Conservation (phyloP, 805 yeast species). For the Maudiozyma bulderi region DNA sequence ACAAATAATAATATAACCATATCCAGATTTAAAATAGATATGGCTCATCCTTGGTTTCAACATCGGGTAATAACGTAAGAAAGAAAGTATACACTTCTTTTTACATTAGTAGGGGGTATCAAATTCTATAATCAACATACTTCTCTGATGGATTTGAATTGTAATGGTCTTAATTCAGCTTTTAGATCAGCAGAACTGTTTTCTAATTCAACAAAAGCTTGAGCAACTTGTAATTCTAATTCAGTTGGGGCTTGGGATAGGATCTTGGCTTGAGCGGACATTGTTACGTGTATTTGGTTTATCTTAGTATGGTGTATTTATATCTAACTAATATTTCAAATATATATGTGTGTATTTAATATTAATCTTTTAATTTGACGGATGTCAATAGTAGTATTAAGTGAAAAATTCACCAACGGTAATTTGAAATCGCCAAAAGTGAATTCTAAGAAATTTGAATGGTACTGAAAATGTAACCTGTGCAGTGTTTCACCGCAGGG, state of each 20-base stretch:
- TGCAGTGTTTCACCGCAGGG: no score
- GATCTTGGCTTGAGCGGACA: conserved; percentile 93
- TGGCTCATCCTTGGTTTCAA: background rate
- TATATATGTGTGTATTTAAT: no score
- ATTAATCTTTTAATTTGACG: no score
- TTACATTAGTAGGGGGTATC: background rate
- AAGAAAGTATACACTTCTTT: background rate
- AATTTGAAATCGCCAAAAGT: no score
- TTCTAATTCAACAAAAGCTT: conserved; percentile 96
- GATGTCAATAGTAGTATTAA: background rate
- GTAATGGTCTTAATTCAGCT: conserved; percentile 97
- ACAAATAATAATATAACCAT: background rate
- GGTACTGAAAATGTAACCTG: no score
- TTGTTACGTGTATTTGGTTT: conserved; percentile 21
- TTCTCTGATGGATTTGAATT: conserved; percentile 96
- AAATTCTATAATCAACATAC: conserved; percentile 29
- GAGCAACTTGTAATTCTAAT: conserved; percentile 98
- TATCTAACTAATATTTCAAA: background rate
- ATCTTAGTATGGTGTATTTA: background rate
- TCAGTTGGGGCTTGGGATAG: conserved; percentile 93
- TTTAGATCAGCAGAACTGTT: conserved; percentile 86
- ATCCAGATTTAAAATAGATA: background rate
- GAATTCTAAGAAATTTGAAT: no score
- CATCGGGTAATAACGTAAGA: background rate
- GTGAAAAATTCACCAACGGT: no score